Evolutionary conservation across 2,329 filamentous ascomycete genomes (phyloP).

Genomic region (Scytalidium lignicola): DNA sequence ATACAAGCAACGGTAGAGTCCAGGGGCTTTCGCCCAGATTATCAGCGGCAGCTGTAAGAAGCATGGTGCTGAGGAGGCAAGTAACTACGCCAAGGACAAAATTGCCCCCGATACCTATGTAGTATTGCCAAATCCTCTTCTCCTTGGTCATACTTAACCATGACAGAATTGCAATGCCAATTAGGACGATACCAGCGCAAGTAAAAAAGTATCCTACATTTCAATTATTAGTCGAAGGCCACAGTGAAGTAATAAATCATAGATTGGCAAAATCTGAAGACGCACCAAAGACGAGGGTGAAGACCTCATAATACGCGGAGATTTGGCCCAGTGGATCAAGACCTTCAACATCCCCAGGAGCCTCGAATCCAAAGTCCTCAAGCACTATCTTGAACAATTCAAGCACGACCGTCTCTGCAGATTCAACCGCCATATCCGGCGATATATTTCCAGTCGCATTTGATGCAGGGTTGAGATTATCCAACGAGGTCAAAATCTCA

Average conservation of each 20-base stretch:
- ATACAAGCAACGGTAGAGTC: neutral
- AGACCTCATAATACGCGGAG: neutral
- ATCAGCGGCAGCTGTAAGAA: neutral
- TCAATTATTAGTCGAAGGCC: neutral
- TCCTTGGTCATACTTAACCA: constrained; percentile 16
- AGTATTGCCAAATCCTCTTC: neutral
- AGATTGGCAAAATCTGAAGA: no score
- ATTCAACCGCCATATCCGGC: neutral
- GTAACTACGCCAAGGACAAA: neutral
- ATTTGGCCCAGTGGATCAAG: neutral
- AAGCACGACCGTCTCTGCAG: neutral
- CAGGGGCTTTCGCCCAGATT: neutral
- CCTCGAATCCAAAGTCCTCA: neutral
- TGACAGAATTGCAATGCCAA: neutral
- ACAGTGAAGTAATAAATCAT: no score
- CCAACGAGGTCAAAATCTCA: neutral
- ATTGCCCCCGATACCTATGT: neutral
- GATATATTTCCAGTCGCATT: neutral
- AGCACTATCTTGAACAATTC: neutral
- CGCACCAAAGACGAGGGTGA: neutral
- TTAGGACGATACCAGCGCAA: neutral
- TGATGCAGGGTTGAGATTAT: neutral
- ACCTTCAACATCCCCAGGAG: neutral
- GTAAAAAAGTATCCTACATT: neutral
- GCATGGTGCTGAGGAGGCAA: neutral